Conservation (phyloP, 331 rosid genomes). For the Telfairia occidentalis region DNA sequence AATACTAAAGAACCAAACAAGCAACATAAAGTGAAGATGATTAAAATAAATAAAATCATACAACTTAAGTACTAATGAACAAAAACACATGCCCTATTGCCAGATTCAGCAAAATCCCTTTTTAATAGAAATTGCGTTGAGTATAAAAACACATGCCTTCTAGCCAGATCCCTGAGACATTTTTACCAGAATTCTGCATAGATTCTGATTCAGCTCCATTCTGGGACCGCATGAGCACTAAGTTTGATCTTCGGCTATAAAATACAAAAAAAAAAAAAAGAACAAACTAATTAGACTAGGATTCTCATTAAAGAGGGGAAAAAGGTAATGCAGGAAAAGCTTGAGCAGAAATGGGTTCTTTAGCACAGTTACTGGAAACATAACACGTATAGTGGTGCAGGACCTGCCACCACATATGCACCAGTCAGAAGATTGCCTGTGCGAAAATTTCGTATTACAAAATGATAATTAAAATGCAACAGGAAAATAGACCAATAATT, state of each 20-base stretch:
- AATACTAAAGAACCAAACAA: constrained; percentile 29
- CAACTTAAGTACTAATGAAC: background rate
- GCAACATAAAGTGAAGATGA: constrained; percentile 48
- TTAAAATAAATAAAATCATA: constrained; percentile 10
- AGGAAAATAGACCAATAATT: constrained; percentile 5
- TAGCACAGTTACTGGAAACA: constrained; percentile 67
- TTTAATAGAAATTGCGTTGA: background rate
- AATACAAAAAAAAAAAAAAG: constrained; percentile 17
- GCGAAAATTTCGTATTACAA: constrained; percentile 18
- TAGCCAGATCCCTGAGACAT: constrained; percentile 18
- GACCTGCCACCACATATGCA: constrained; percentile 93
- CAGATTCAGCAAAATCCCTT: background rate
- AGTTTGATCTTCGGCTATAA: constrained; percentile 42
- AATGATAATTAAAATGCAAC: constrained; percentile 8
- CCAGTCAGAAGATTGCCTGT: constrained; percentile 47
- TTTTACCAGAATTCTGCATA: constrained; percentile 18
- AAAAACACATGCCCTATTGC: background rate
- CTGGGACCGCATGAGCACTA: constrained; percentile 27
- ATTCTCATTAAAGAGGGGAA: background rate
- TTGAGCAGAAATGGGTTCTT: constrained; percentile 33
- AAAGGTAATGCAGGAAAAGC: constrained; percentile 23
- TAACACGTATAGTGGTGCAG: constrained; percentile 75
- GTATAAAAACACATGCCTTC: constrained; percentile 33
- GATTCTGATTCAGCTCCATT: constrained; percentile 49
- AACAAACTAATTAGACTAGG: background rate